Percentiles rank a stretch among this genome's conserved stretches.
Evolutionary conservation across 495 filamentous ascomycete species (phyloP).

Genomic region (Talaromyces wortmannii): DNA sequence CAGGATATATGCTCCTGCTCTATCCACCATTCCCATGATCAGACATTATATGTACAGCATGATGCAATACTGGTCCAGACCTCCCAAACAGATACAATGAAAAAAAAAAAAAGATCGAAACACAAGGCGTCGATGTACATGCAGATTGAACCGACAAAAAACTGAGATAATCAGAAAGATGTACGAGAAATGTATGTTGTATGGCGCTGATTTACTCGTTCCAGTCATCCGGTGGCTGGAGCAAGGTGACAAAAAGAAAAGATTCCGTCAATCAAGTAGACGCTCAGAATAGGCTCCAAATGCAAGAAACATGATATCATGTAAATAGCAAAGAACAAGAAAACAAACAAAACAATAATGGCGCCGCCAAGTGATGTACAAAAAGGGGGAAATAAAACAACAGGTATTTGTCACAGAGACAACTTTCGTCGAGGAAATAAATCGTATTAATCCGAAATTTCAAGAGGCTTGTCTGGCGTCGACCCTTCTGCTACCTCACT

Average conservation of each 20-base stretch:
- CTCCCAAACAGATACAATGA: too few relatives aligned
- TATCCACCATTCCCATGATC: too few relatives aligned
- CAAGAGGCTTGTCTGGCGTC: slow-evolving; percentile 18
- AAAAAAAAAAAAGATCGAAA: not conserved
- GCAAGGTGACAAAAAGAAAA: not conserved
- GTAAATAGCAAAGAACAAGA: not conserved
- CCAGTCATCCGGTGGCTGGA: not conserved
- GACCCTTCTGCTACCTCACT: slow-evolving; percentile 15
- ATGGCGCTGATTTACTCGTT: not conserved
- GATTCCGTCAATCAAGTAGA: not conserved
- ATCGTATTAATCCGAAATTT: slow-evolving; percentile 20
- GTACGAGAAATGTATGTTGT: not conserved
- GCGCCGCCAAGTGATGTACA: not conserved
- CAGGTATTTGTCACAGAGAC: too few relatives aligned
- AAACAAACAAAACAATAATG: too few relatives aligned
- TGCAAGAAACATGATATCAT: not conserved
- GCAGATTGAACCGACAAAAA: not conserved
- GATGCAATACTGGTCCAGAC: too few relatives aligned
- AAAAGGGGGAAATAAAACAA: not conserved
- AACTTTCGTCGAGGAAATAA: not conserved
- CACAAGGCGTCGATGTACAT: not conserved
- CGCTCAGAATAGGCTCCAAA: not conserved
- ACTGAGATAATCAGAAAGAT: not conserved
- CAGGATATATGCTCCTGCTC: too few relatives aligned
- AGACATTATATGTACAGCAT: too few relatives aligned